These are phyloP conservation scores for Senna siamea DNA, from an alignment of 306 rosid genomes.

Conservation along the genomic window DNA sequence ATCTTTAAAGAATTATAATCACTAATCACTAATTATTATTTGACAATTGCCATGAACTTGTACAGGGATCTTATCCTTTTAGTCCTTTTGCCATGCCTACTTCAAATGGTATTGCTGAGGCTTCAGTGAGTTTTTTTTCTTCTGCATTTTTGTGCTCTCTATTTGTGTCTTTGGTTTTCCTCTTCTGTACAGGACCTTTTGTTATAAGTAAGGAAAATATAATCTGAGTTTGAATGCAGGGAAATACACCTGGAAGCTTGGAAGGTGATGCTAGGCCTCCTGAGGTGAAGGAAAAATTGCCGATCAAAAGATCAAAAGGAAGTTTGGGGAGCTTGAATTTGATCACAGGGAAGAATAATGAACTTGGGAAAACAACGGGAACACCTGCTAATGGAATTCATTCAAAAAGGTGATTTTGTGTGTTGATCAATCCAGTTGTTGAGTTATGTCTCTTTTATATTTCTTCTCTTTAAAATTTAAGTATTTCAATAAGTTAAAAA, in stretches of 20 bases:
- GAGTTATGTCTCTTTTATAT: background rate
- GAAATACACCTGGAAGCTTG: slow-evolving; percentile 76
- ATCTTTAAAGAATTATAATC: slow-evolving; percentile 30
- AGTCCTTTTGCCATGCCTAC: slow-evolving; percentile 93
- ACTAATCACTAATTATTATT: slow-evolving; percentile 31
- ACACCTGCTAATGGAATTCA: slow-evolving; percentile 77
- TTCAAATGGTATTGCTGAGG: slow-evolving; percentile 86
- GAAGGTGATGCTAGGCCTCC: slow-evolving; percentile 85
- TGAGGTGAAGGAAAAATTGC: slow-evolving; percentile 89
- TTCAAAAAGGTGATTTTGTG: slow-evolving; percentile 76
- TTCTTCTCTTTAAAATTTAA: background rate
- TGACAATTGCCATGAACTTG: slow-evolving; percentile 31
- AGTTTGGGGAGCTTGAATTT: slow-evolving; percentile 95
- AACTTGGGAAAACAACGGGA: slow-evolving; percentile 74
- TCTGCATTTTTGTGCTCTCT: slow-evolving; percentile 24
- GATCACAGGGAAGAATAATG: slow-evolving; percentile 94
- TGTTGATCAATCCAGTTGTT: slow-evolving; percentile 35
- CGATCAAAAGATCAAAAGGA: slow-evolving; percentile 97
- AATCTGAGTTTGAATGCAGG: slow-evolving; percentile 61
- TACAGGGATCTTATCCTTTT: slow-evolving; percentile 95
- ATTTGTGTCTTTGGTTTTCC: slow-evolving; percentile 20
- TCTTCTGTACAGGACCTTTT: slow-evolving; percentile 21
- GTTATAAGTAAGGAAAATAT: slow-evolving; percentile 37
- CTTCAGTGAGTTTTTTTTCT: slow-evolving; percentile 74
- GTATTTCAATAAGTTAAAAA: background rate